These are phyloP conservation scores for Cryptococcus floricola DNA, from an alignment of 1,284 basidiomycete species.

Conservation along the genomic window DNA sequence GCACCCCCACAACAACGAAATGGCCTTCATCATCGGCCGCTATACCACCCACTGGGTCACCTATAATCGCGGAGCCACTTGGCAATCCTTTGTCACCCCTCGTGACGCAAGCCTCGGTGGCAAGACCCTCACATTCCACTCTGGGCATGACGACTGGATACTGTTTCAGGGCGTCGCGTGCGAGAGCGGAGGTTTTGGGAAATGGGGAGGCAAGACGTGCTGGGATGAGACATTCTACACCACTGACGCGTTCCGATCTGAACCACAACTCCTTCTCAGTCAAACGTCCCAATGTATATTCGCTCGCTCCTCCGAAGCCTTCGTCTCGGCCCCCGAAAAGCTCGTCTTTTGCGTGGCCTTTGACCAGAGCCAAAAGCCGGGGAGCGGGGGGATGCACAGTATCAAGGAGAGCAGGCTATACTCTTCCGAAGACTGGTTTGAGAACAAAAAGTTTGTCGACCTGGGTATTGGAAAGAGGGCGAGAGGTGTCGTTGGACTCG, in stretches of 20 bases:
- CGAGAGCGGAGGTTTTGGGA: conserved; percentile 55
- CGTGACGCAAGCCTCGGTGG: conserved; percentile 59
- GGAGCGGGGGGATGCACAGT: conserved; percentile 50
- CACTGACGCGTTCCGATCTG: conserved; percentile 67
- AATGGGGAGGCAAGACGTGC: conserved; percentile 60
- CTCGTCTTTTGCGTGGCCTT: conserved; percentile 83
- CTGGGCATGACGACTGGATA: conserved; percentile 68
- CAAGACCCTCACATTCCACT: conserved; percentile 77
- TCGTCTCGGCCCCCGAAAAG: conserved; percentile 66
- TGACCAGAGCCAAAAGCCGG: conserved; percentile 58
- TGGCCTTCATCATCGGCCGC: conserved; percentile 78
- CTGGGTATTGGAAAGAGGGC: conserved; percentile 76
- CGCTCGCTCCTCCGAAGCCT: conserved; percentile 73
- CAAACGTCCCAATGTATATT: conserved; percentile 77
- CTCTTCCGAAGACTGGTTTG: conserved; percentile 78
- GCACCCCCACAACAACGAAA: conserved; percentile 77
- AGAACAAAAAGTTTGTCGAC: conserved; percentile 62
- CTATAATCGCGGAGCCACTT: conserved; percentile 75
- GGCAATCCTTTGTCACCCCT: conserved; percentile 73
- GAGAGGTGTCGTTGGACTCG: conserved; percentile 78
- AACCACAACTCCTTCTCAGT: conserved; percentile 58
- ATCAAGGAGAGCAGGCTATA: conserved; percentile 67
- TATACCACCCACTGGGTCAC: conserved; percentile 75
- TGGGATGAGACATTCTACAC: conserved; percentile 88
- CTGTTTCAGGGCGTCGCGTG: conserved; percentile 80